Evolutionary conservation across 1,284 basidiomycete species (phyloP), one percentile per base, ranked within the genome.

Genomic region (Coriolopsis trogii): DNA sequence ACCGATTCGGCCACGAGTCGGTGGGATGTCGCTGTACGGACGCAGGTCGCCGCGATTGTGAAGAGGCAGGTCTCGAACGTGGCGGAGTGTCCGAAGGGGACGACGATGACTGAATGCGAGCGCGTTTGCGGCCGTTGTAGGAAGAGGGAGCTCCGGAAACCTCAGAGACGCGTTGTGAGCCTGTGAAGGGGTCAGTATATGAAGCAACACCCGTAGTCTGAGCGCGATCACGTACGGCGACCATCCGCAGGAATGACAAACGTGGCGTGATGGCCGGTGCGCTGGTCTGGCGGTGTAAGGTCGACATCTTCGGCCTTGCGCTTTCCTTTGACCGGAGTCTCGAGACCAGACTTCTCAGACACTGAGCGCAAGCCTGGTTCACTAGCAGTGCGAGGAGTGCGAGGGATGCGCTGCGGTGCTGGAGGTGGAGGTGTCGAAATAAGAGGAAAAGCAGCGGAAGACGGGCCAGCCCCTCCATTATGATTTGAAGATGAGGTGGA

Each of bases 51-150:
- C n/a, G n/a, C n/a, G n/a, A n/a, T n/a, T n/a, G n/a, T n/a, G n/a
- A n/a, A 12, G 68, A 65, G 20, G 53, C 58, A 13, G 66, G 63
- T 37, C 65, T 63, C 8, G 70, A 66, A 5, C 56, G 64, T 28
- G 49, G 50, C 8, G 66, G 65, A 9, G 61, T 63, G 23, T 61
- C 61, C 33, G 13, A 8, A 18, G 33, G 9, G 12, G 33, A 18
- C 2, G 73, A 65, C 1, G 85, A 82, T n/a, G n/a, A n/a, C n/a
- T n/a, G n/a, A 18, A 89, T 68, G 25, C 82, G 78, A 6, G 82
- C 82, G 51, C 87, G 80, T 66, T 89, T 89, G 55, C 81, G 80
- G 59, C 81, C 57, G 1, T 53, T 77, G 60, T 79, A 88, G 1
- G 85, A 87, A 2, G 86, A 86, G 2, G 86, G 87, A 0, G 85